These are phyloP conservation scores for Polysphondylium violaceum DNA, from an alignment of 78 protist species.

Conservation along the genomic window DNA sequence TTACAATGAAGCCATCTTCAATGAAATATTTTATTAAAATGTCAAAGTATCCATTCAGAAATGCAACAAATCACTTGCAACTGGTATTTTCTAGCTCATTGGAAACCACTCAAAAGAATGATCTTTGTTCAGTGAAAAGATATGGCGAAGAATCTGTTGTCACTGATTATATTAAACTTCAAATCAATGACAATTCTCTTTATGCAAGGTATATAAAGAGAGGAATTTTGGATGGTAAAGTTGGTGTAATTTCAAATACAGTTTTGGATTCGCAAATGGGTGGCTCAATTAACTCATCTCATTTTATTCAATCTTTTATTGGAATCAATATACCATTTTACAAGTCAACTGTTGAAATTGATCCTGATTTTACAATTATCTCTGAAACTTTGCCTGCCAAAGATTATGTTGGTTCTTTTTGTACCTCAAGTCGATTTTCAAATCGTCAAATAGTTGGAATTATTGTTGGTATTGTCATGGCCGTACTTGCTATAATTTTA, in stretches of 20 bases:
- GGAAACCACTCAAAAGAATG: background rate
- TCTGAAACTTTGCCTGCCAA: background rate
- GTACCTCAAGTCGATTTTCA: background rate
- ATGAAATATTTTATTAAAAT: conserved; percentile 1
- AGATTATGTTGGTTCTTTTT: background rate
- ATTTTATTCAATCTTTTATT: conserved; percentile 8
- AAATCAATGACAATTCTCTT: conserved; percentile 5
- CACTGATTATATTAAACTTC: background rate
- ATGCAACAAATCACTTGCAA: background rate
- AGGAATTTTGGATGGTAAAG: background rate
- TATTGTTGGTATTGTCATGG: background rate
- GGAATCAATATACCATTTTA: conserved; percentile 22
- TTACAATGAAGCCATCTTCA: background rate
- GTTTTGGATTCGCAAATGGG: background rate
- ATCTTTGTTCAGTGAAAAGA: background rate
- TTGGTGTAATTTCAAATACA: background rate
- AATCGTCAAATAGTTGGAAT: background rate
- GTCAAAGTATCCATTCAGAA: background rate
- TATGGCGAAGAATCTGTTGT: background rate
- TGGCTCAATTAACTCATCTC: background rate
- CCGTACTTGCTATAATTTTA: no score
- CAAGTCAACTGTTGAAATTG: background rate
- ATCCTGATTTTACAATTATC: conserved; percentile 23
- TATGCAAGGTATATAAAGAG: conserved; percentile 24
- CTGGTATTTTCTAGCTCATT: background rate